Conservation (phyloP, 1,284 basidiomycete genomes). For the Coriolopsis trogii region DNA sequence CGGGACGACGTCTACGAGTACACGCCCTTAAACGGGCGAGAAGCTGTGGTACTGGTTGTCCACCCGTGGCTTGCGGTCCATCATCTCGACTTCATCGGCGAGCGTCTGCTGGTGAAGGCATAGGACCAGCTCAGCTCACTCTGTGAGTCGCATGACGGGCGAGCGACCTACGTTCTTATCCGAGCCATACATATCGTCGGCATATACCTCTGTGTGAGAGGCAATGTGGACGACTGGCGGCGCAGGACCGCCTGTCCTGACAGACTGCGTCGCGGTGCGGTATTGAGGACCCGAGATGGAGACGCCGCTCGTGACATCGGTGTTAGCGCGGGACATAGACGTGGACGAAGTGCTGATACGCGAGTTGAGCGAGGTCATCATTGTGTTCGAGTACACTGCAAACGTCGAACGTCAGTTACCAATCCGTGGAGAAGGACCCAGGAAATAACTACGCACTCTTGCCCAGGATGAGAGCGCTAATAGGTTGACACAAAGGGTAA, state of each 20-base stretch:
- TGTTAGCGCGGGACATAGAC: not conserved
- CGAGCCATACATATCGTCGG: not conserved
- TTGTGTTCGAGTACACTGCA: constrained; percentile 12
- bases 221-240: constrained; percentile 6
- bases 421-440: no score
- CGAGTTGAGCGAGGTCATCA: constrained; percentile 14
- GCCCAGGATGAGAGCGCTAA: constrained; percentile 7
- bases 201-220: constrained; percentile 5
- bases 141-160: not conserved
- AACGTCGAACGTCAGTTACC: not conserved
- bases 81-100: constrained; percentile 8
- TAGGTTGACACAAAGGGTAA: not conserved
- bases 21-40: constrained; percentile 2
- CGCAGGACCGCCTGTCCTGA: not conserved
- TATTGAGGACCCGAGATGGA: not conserved
- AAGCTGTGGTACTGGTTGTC: not conserved
- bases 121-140: not conserved
- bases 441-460: not conserved
- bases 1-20: no score
- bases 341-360: not conserved
- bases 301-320: not conserved
- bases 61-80: constrained; percentile 1
- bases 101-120: not conserved
- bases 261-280: not conserved
- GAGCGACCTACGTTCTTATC: constrained; percentile 1